These are phyloP conservation scores for Eucalyptus curtisii DNA, from an alignment of 345 rosid species.

Conservation along the genomic window DNA sequence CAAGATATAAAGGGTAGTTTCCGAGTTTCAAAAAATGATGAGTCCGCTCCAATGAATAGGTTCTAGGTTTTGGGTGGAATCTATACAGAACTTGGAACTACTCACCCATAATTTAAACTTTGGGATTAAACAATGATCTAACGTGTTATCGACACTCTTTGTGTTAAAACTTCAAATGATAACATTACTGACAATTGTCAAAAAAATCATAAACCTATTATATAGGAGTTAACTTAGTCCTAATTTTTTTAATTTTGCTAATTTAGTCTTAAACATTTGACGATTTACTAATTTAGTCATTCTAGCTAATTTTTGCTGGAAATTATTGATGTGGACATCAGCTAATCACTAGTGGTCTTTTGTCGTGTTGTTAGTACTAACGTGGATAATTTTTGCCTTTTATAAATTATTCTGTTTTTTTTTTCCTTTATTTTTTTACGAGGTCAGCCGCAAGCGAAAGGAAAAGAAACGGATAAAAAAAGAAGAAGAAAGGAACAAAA, in stretches of 20 bases:
- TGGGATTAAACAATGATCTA: not conserved
- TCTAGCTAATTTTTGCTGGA: too few relatives aligned
- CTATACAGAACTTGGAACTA: too few relatives aligned
- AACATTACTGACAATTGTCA: not conserved
- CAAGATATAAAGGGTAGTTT: too few relatives aligned
- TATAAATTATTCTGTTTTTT: too few relatives aligned
- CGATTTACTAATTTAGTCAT: not conserved
- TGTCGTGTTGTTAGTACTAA: not conserved
- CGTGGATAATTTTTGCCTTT: not conserved
- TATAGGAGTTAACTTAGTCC: not conserved
- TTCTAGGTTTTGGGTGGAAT: too few relatives aligned
- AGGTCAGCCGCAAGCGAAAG: too few relatives aligned
- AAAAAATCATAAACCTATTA: not conserved
- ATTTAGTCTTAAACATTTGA: not conserved
- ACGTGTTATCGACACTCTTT: not conserved
- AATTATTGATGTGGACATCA: not conserved
- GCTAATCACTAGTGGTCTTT: not conserved
- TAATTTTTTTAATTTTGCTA: too few relatives aligned
- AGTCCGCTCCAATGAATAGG: too few relatives aligned
- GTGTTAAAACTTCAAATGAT: not conserved
- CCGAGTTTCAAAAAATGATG: too few relatives aligned
- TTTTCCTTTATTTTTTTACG: not conserved
- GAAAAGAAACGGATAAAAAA: not conserved
- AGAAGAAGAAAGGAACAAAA: too few relatives aligned
- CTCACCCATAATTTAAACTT: not conserved